Evolutionary conservation across 495 filamentous ascomycete species (phyloP), one percentile per base, ranked within the genome.

Genomic region (Hypoxylon fragiforme): DNA sequence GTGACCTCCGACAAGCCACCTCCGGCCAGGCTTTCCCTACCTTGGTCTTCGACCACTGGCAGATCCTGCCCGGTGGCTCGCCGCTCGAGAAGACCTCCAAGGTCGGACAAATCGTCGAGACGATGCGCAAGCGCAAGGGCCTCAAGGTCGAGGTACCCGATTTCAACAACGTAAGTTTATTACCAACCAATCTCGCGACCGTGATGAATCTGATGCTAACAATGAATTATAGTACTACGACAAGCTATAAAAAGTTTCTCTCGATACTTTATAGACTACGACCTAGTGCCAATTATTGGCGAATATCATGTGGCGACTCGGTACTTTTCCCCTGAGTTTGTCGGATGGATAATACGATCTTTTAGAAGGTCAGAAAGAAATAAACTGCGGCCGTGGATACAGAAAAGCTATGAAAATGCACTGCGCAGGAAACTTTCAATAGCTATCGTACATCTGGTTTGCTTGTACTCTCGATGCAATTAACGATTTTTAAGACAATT

Each of bases 11-110:
- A 70, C 83, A 84, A 62, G 82, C 83, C 72, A 99, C 94, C 58
- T 89, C 87, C 74, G 94, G 94, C 66, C 94, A 97, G 81, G 94
- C 94, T 58, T 99, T 99, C 91, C 94, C 94, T 65, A 92, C 97
- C 80, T 86, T 82, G 54, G 91, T 99, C 66, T 97, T 99, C 82
- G 92, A 97, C 73, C 94, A 99, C 80, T 99, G 91, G 90, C 85
- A 92, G 75, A 77, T 94, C 63, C 83, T 97, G 44, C 89, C 92
- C 60, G 94, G 94, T 84, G 94, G 94, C 65, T 94, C 89, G 56
- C 87, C 90, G 65, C 84, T 97, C 63, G 95, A 99, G 73, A 57
- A 73, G 64, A 87, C 87, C 63, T 86, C 86, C 58, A 92, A 91
- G 85, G 81, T 88, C 72, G 95, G 94, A 71, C 75, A 85, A 70